Conservation (phyloP, 768 basidiomycete species). For the Cystofilobasidium bisporidii region DNA sequence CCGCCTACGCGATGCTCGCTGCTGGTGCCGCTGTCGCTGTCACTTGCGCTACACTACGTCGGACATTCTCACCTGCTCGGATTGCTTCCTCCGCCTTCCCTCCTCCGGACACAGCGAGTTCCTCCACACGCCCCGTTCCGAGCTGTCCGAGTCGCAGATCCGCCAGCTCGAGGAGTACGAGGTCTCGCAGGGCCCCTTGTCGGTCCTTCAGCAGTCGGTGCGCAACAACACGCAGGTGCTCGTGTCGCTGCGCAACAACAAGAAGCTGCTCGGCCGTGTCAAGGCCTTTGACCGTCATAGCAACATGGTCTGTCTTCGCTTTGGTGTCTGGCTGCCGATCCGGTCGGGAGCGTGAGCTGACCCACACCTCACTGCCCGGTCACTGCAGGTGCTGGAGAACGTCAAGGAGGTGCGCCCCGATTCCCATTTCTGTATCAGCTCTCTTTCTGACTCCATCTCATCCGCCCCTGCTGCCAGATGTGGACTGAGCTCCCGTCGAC, state of each 20-base stretch:
- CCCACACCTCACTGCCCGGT: background rate
- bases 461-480: slow-evolving; percentile 53
- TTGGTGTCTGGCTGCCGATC: too few relatives aligned
- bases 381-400: slow-evolving; percentile 32
- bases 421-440: slow-evolving; percentile 5
- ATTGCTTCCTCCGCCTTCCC: background rate
- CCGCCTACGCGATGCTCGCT: too few relatives aligned
- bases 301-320: slow-evolving; percentile 78
- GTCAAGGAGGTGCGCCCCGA: slow-evolving; percentile 31
- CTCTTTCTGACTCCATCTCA: background rate
- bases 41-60: too few relatives aligned
- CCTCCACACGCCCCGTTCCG: slow-evolving; percentile 90
- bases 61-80: background rate
- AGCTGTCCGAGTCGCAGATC: slow-evolving; percentile 92
- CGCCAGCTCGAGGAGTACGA: slow-evolving; percentile 95
- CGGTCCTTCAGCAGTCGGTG: slow-evolving; percentile 92
- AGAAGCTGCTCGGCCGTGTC: slow-evolving; percentile 74
- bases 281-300: slow-evolving; percentile 98
- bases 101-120: slow-evolving; percentile 60
- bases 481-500: slow-evolving; percentile 98
- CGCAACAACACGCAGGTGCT: slow-evolving; percentile 96
- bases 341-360: too few relatives aligned
- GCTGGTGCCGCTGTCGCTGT: too few relatives aligned
- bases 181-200: slow-evolving; percentile 56
- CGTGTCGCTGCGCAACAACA: slow-evolving; percentile 95